Percentiles rank a stretch among this genome's conserved stretches.
These are phyloP conservation scores for Penicillium carneum DNA, from an alignment of 2,329 filamentous ascomycete genomes.

Conservation along the genomic window DNA sequence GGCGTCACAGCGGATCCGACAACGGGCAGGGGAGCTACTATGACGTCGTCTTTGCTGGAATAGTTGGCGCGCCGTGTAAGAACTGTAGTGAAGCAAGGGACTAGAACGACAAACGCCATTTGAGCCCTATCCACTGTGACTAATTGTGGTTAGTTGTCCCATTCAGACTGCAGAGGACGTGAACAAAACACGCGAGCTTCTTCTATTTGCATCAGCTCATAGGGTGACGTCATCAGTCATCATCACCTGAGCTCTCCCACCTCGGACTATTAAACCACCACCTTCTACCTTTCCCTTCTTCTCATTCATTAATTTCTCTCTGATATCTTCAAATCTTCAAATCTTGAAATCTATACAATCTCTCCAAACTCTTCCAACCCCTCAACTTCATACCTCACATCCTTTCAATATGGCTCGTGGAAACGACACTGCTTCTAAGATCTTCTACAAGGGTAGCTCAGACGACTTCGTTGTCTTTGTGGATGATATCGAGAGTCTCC, in stretches of 20 bases:
- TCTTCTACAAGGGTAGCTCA: conserved; percentile 80
- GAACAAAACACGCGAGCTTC: conserved; percentile 16
- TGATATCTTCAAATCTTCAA: not conserved
- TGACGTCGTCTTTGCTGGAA: conserved; percentile 19
- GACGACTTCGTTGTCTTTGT: conserved; percentile 72
- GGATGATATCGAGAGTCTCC: conserved; percentile 62
- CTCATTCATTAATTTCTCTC: not conserved
- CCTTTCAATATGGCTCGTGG: conserved; percentile 69
- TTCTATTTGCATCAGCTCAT: conserved; percentile 16
- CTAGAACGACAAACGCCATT: conserved; percentile 6
- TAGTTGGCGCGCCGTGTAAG: conserved; percentile 16
- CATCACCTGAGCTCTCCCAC: conserved; percentile 26
- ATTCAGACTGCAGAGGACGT: no score
- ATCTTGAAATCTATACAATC: not conserved
- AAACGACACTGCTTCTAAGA: conserved; percentile 74
- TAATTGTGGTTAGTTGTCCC: not conserved
- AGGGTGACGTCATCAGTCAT: conserved; percentile 37
- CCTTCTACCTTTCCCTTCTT: not conserved
- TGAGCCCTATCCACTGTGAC: conserved; percentile 32
- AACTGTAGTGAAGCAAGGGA: conserved; percentile 19
- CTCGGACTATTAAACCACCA: conserved; percentile 14
- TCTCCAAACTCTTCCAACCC: conserved; percentile 21
- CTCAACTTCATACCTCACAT: not conserved
- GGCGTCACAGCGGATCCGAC: conserved; percentile 18
- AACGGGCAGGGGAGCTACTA: conserved; percentile 13